These are phyloP conservation scores for Cyphellophora attinorum DNA, from an alignment of 2,329 filamentous ascomycete species.

Conservation along the genomic window DNA sequence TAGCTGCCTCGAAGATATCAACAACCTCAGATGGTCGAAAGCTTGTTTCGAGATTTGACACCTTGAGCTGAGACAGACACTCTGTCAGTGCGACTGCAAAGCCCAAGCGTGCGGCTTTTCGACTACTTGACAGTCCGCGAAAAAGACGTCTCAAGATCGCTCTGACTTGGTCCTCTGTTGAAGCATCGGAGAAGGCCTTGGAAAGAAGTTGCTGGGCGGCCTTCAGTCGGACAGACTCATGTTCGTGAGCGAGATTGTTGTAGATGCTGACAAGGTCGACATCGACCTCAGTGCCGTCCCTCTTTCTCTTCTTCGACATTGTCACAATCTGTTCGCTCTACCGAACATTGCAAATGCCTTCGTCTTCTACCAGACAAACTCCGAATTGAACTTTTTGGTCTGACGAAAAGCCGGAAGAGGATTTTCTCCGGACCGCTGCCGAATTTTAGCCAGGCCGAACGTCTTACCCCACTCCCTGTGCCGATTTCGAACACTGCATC, in stretches of 20 bases:
- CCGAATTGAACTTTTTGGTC: too few relatives aligned
- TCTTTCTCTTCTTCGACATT: conserved; percentile 17
- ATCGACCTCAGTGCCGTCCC: conserved; percentile 23
- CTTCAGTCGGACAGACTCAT: conserved; percentile 36
- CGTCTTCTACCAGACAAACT: too few relatives aligned
- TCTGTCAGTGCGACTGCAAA: conserved; percentile 86
- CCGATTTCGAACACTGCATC: too few relatives aligned
- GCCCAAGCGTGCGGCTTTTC: conserved; percentile 78
- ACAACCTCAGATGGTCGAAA: conserved; percentile 28
- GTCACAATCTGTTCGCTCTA: too few relatives aligned
- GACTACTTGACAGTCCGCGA: conserved; percentile 77
- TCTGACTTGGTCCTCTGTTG: conserved; percentile 30
- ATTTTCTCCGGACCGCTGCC: too few relatives aligned
- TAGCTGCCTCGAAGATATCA: conserved; percentile 43
- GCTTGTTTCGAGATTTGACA: conserved; percentile 26
- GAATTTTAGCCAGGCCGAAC: too few relatives aligned
- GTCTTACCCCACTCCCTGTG: too few relatives aligned
- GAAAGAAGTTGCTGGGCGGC: conserved; percentile 34
- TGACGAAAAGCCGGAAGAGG: too few relatives aligned
- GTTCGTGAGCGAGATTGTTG: conserved; percentile 37
- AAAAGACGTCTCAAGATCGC: conserved; percentile 56
- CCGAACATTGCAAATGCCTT: too few relatives aligned
- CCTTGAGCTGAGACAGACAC: conserved; percentile 55
- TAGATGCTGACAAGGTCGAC: conserved; percentile 39
- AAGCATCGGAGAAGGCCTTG: conserved; percentile 32